phyloP scores from a whole-genome alignment of 1,284 basidiomycete species.

The Boletus albobrunnescens region DNA sequence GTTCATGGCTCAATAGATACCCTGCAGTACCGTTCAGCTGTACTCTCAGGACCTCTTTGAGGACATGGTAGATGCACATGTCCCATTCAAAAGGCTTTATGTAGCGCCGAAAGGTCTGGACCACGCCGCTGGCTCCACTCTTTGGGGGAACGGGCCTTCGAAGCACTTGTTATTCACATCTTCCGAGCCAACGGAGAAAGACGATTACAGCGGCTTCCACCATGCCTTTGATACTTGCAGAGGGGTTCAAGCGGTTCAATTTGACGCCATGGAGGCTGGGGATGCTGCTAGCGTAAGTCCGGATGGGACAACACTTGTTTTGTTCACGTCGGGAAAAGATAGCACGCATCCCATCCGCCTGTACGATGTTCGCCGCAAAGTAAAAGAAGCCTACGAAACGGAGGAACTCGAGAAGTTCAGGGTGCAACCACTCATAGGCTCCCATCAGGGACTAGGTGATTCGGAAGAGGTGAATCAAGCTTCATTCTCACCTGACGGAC shows the following conservation, averaged over 20 bases:
- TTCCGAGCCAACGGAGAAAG: conserved; percentile 43
- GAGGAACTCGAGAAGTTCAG: conserved; percentile 29
- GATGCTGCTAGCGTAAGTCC: conserved; percentile 48
- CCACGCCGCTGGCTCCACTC: conserved; percentile 45
- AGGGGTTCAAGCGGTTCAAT: conserved; percentile 29
- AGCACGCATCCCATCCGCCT: conserved; percentile 43
- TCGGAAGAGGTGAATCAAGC: conserved; percentile 48
- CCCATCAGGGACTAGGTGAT: conserved; percentile 30
- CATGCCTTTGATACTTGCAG: conserved; percentile 44
- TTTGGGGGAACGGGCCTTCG: conserved; percentile 49
- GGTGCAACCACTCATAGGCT: conserved; percentile 2
- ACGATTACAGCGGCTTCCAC: conserved; percentile 42
- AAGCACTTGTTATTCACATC: conserved; percentile 51
- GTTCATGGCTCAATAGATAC: background rate
- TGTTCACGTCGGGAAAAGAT: conserved; percentile 43
- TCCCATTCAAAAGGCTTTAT: conserved; percentile 8
- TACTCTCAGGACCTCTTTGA: conserved; percentile 25
- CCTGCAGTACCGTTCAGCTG: conserved; percentile 17
- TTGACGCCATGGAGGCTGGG: conserved; percentile 49
- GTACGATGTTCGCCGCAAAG: conserved; percentile 47
- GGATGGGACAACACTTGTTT: conserved; percentile 42
- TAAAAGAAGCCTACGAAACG: conserved; percentile 26
- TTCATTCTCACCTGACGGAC: conserved; percentile 56
- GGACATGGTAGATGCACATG: conserved; percentile 19
- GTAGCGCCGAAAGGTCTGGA: conserved; percentile 20